phyloP scores from a whole-genome alignment of 1,284 basidiomycete genomes.

The Ustilago vetiveriae region DNA sequence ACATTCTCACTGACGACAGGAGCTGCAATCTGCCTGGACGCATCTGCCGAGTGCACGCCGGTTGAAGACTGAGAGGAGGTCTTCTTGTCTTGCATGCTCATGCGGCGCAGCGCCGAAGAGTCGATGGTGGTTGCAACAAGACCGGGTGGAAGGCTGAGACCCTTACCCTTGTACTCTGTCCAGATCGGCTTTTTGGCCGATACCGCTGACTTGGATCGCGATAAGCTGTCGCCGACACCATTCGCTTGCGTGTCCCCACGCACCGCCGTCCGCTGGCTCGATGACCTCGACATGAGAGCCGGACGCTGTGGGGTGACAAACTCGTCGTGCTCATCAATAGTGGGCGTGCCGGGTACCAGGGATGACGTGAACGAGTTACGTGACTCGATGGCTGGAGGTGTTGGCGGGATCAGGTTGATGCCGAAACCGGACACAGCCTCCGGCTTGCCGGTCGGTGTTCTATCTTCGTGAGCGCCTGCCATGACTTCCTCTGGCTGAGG shows the following conservation, averaged over 20 bases:
- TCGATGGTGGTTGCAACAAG: conserved; percentile 55
- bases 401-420: conserved; percentile 61
- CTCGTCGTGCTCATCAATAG: conserved; percentile 33
- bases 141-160: conserved; percentile 53
- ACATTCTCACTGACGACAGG: conserved; percentile 19
- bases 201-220: conserved; percentile 36
- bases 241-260: conserved; percentile 9
- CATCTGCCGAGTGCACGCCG: not conserved
- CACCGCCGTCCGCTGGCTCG: conserved; percentile 40
- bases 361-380: conserved; percentile 36
- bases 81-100: conserved; percentile 26
- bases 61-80: conserved; percentile 6
- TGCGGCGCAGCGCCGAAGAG: conserved; percentile 34
- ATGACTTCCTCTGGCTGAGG: conserved; percentile 35
- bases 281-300: conserved; percentile 37
- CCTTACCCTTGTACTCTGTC: conserved; percentile 54
- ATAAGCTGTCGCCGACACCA: conserved; percentile 10
- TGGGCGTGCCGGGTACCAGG: conserved; percentile 33
- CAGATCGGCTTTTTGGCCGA: conserved; percentile 33
- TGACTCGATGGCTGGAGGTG: conserved; percentile 54
- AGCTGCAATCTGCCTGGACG: not conserved
- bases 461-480: conserved; percentile 27
- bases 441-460: conserved; percentile 44
- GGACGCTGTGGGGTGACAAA: conserved; percentile 19
- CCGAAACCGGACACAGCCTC: conserved; percentile 30